Conservation (phyloP, 306 rosid species). For the Castanea sativa region DNA sequence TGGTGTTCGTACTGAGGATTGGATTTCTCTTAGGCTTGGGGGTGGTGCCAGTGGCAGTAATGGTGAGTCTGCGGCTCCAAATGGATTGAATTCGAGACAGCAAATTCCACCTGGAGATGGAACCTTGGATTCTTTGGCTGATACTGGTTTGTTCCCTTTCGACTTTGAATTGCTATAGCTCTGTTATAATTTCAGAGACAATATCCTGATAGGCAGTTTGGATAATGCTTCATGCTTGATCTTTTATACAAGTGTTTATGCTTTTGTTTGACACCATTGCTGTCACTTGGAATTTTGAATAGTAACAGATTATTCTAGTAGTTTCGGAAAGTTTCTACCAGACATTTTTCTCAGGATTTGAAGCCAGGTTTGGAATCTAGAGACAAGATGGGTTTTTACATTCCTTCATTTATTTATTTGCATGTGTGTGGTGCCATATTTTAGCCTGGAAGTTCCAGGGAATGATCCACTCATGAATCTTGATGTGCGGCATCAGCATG, state of each 20-base stretch:
- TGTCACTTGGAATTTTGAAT: background rate
- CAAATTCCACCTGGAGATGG: slow-evolving; percentile 57
- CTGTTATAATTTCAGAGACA: slow-evolving; percentile 2
- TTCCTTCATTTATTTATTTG: background rate
- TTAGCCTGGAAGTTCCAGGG: background rate
- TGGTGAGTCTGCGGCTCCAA: slow-evolving; percentile 46
- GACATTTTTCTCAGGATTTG: background rate
- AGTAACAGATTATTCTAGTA: background rate
- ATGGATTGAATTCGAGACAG: slow-evolving; percentile 53
- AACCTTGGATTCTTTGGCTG: slow-evolving; percentile 53
- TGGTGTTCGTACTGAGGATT: slow-evolving; percentile 78
- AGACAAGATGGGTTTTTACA: background rate
- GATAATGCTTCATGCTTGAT: background rate
- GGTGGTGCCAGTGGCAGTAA: slow-evolving; percentile 61
- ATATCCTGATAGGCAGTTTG: slow-evolving; percentile 8
- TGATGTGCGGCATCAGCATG: background rate
- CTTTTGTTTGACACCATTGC: background rate
- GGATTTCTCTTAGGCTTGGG: slow-evolving; percentile 95
- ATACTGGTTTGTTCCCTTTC: slow-evolving; percentile 63
- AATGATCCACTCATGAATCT: background rate
- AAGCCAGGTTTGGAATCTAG: background rate
- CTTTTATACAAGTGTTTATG: background rate
- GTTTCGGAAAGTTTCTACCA: background rate
- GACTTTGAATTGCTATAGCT: slow-evolving; percentile 7
- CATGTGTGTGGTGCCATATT: background rate